Conservation (phyloP, 805 yeast genomes). For the Spathaspora passalidarum region DNA sequence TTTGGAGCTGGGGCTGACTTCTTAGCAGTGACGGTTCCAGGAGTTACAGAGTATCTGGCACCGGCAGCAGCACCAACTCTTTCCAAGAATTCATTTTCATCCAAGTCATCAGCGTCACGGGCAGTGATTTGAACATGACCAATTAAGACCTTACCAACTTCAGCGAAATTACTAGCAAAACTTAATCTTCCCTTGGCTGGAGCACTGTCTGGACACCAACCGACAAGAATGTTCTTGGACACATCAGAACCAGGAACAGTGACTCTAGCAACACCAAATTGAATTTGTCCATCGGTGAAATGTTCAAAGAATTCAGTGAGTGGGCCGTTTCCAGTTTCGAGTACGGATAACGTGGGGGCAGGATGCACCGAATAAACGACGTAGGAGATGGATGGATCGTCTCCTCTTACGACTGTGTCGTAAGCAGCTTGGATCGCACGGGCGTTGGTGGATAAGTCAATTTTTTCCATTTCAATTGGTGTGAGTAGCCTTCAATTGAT, state of each 20-base stretch:
- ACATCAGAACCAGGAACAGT: slow-evolving; percentile 91
- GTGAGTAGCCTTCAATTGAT: slow-evolving; percentile 1
- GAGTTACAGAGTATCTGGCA: slow-evolving; percentile 73
- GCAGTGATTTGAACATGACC: slow-evolving; percentile 97
- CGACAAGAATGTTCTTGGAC: slow-evolving; percentile 76
- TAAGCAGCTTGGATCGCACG: slow-evolving; percentile 72
- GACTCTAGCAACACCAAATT: slow-evolving; percentile 86
- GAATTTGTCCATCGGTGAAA: slow-evolving; percentile 84
- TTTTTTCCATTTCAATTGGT: slow-evolving; percentile 44
- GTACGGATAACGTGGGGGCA: slow-evolving; percentile 46
- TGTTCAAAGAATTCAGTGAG: slow-evolving; percentile 75
- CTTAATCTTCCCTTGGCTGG: slow-evolving; percentile 74
- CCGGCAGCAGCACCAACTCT: slow-evolving; percentile 91
- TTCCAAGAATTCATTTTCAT: slow-evolving; percentile 68
- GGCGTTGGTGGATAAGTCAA: slow-evolving; percentile 66
- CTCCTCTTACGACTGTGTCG: slow-evolving; percentile 72
- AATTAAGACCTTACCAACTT: slow-evolving; percentile 61
- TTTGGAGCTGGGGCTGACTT: slow-evolving; percentile 20
- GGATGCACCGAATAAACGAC: slow-evolving; percentile 76
- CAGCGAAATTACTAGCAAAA: slow-evolving; percentile 74
- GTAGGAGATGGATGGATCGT: slow-evolving; percentile 64
- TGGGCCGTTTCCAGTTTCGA: slow-evolving; percentile 56
- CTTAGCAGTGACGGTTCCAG: slow-evolving; percentile 30
- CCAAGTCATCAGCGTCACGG: slow-evolving; percentile 88
- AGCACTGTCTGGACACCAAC: slow-evolving; percentile 98